Evolutionary conservation across 768 basidiomycete species (phyloP).

Genomic region (Kondoa malvinella): DNA sequence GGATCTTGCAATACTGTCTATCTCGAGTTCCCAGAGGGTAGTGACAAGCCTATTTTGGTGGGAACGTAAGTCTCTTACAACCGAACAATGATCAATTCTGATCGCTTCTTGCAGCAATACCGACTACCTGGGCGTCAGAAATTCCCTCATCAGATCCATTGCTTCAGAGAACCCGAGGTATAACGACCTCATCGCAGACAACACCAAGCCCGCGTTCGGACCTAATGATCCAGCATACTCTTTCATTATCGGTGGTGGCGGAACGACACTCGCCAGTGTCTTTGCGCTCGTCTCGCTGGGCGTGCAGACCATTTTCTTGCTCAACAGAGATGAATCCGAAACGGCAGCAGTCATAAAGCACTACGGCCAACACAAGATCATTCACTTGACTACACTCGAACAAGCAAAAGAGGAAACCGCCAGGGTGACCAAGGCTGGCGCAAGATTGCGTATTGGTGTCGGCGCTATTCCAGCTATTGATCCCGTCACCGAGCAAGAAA

Average conservation of each 20-base stretch:
- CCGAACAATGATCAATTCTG: no score
- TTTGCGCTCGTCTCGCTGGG: background rate
- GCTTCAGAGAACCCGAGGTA: background rate
- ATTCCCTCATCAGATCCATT: background rate
- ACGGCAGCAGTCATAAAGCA: background rate
- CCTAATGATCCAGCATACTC: background rate
- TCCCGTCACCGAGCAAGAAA: background rate
- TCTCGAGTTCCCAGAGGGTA: background rate
- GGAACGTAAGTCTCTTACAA: no score
- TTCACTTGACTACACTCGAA: background rate
- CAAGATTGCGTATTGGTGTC: background rate
- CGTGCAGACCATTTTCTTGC: background rate
- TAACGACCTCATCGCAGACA: background rate
- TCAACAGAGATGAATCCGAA: background rate
- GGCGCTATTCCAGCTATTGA: background rate
- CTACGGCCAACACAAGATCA: background rate
- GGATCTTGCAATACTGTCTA: background rate
- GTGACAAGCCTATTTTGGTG: background rate
- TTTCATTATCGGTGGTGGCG: background rate
- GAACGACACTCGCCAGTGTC: background rate
- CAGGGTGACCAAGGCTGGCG: background rate
- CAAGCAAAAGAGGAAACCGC: background rate
- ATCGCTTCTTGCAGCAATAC: no score
- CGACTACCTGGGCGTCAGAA: background rate
- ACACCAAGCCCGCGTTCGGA: background rate